A percentile compares a stretch with the other conserved stretches of the same genome.
phyloP scores from a whole-genome alignment of 495 filamentous ascomycete species.

The Talaromyces liani region DNA sequence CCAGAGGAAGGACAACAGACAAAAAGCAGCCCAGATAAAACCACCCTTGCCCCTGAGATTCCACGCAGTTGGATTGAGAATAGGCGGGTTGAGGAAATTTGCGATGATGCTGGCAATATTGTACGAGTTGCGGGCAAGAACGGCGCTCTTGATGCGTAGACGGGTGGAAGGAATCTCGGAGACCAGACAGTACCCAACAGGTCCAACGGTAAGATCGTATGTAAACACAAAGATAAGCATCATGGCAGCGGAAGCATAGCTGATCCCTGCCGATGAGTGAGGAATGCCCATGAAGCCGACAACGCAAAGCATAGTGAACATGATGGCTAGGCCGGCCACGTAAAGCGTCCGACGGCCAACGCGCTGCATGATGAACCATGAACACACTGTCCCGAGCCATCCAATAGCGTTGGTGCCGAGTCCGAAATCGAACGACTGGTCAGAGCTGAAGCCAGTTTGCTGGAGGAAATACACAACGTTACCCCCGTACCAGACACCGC shows the following conservation, averaged over 20 bases:
- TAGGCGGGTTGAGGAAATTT: constrained; percentile 57
- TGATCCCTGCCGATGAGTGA: constrained; percentile 16
- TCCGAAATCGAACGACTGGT: constrained; percentile 20
- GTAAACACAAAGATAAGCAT: constrained; percentile 52
- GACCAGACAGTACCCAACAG: constrained; percentile 64
- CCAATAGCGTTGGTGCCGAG: constrained; percentile 37
- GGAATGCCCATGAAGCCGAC: constrained; percentile 59
- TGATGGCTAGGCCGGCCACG: constrained; percentile 49
- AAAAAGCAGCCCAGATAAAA: constrained; percentile 63
- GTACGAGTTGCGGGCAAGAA: constrained; percentile 56
- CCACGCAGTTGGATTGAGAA: constrained; percentile 59
- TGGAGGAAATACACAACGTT: constrained; percentile 36
- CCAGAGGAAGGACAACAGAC: constrained; percentile 56
- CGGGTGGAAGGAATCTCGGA: constrained; percentile 58
- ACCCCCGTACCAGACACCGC: constrained; percentile 24
- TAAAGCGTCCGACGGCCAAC: constrained; percentile 61
- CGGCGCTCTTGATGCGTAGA: constrained; percentile 61
- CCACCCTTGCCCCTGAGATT: constrained; percentile 57
- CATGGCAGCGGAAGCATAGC: constrained; percentile 28
- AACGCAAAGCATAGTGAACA: constrained; percentile 51
- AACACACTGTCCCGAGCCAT: constrained; percentile 40
- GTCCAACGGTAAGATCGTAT: constrained; percentile 60
- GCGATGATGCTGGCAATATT: constrained; percentile 56
- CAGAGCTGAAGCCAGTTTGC: constrained; percentile 25
- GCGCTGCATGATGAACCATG: constrained; percentile 41